Conservation (phyloP, 1,139 yeast species). For the Geotrichum citri-aurantii region DNA sequence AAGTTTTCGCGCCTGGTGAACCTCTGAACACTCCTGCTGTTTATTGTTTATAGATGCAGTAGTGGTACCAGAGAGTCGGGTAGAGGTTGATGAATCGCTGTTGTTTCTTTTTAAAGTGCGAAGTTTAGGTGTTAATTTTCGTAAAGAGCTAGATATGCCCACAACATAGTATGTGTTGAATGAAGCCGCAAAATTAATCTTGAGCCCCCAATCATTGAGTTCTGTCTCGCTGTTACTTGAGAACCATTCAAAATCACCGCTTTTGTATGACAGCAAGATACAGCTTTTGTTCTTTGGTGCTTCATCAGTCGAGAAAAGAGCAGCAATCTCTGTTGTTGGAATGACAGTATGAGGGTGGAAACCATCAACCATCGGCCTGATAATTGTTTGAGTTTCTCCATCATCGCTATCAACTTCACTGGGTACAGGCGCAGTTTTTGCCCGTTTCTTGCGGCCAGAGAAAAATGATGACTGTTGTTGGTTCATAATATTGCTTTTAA, state of each 20-base stretch:
- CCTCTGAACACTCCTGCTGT: neutral
- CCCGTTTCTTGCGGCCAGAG: neutral
- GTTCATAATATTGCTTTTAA: conserved; percentile 29
- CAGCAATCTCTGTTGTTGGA: conserved; percentile 38
- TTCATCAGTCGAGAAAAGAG: conserved; percentile 23
- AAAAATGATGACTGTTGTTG: conserved; percentile 6
- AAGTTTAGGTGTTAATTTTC: neutral
- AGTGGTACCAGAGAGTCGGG: neutral
- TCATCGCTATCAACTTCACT: neutral
- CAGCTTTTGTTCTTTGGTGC: conserved; percentile 21
- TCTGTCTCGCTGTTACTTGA: conserved; percentile 37
- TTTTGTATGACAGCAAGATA: conserved; percentile 33
- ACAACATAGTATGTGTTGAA: conserved; percentile 35
- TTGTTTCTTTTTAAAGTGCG: neutral
- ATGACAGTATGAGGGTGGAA: conserved; percentile 37
- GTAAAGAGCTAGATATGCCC: neutral
- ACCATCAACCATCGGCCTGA: conserved; percentile 36
- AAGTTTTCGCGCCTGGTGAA: conserved; percentile 14
- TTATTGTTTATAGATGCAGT: neutral
- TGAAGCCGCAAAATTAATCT: conserved; percentile 52
- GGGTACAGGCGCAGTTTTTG: neutral
- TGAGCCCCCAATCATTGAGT: conserved; percentile 49
- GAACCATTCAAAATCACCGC: conserved; percentile 37
- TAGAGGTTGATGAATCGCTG: neutral
- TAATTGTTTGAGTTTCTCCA: conserved; percentile 18